These are phyloP conservation scores for Aspergillus ochraceus DNA, from an alignment of 2,329 filamentous ascomycete species.

Conservation along the genomic window DNA sequence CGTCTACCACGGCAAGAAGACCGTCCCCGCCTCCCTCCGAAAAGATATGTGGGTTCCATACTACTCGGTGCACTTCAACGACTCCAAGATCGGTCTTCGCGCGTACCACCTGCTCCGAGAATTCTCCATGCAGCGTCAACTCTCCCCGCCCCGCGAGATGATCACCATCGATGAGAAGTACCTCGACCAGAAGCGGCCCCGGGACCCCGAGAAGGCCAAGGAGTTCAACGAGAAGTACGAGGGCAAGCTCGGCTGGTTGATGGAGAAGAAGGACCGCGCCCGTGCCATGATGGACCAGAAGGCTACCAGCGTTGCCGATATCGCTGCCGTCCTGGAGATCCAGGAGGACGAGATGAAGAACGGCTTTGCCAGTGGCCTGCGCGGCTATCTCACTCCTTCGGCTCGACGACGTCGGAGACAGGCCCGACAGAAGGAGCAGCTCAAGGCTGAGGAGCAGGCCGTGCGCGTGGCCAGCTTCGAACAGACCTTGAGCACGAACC, in stretches of 20 bases:
- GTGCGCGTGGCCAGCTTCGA: constrained; percentile 24
- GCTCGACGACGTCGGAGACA: constrained; percentile 31
- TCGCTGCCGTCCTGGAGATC: constrained; percentile 56
- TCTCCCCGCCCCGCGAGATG: constrained; percentile 48
- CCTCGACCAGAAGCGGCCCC: constrained; percentile 39
- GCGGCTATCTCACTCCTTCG: constrained; percentile 32
- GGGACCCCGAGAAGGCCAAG: constrained; percentile 40
- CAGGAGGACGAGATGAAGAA: constrained; percentile 43
- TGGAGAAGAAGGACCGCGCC: constrained; percentile 52
- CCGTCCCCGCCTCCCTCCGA: constrained; percentile 57
- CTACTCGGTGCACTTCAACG: constrained; percentile 58
- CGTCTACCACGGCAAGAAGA: constrained; percentile 64
- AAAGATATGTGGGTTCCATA: constrained; percentile 65
- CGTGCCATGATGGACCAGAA: constrained; percentile 63
- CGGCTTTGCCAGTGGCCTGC: constrained; percentile 31
- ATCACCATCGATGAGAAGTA: constrained; percentile 47
- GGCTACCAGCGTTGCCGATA: constrained; percentile 61
- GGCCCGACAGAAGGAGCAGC: constrained; percentile 27
- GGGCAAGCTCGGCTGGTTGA: constrained; percentile 44
- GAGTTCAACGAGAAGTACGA: constrained; percentile 41
- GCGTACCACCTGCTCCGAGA: constrained; percentile 61
- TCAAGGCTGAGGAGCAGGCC: constrained; percentile 22
- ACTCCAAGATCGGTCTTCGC: constrained; percentile 50
- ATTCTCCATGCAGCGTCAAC: constrained; percentile 59
- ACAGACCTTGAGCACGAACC: constrained; percentile 15